A percentile compares a stretch with the other conserved stretches of the same genome.
These are phyloP conservation scores for Zygoascus tannicola DNA, from an alignment of 805 yeast species.

Conservation along the genomic window DNA sequence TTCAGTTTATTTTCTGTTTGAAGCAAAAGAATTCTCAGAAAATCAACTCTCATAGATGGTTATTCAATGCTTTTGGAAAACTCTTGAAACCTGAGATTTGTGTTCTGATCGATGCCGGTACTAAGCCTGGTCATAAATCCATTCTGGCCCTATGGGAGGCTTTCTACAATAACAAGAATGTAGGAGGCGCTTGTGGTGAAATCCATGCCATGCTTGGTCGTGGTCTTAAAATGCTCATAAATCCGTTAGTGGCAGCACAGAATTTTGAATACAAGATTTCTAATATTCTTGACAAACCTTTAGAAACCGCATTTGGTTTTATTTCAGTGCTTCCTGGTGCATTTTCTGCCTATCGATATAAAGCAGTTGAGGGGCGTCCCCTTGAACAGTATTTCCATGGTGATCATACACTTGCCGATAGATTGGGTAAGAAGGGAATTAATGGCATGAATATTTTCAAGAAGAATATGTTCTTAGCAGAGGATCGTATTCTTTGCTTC, in stretches of 20 bases:
- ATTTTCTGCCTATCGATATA: conserved; percentile 53
- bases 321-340: conserved; percentile 63
- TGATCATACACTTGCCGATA: conserved; percentile 41
- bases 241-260: conserved; percentile 93
- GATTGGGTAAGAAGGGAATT: conserved; percentile 43
- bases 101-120: conserved; percentile 53
- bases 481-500: conserved; percentile 58
- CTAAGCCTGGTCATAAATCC: conserved; percentile 51
- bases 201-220: conserved; percentile 78
- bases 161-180: conserved; percentile 46
- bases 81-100: conserved; percentile 50
- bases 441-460: conserved; percentile 57
- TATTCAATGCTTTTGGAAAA: conserved; percentile 54
- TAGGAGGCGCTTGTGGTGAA: conserved; percentile 97
- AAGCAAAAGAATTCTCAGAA: conserved; percentile 57
- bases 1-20: conserved; percentile 51
- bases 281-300: conserved; percentile 66
- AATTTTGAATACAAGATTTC: conserved; percentile 96
- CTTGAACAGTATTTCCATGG: conserved; percentile 60
- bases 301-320: conserved; percentile 56
- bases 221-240: conserved; percentile 44
- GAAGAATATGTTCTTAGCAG: conserved; percentile 62
- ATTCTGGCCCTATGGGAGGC: conserved; percentile 54
- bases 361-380: conserved; percentile 56
- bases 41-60: conserved; percentile 61